These are phyloP conservation scores for Pyrrhoderma lamaoense DNA, from an alignment of 1,284 basidiomycete species.

Conservation along the genomic window DNA sequence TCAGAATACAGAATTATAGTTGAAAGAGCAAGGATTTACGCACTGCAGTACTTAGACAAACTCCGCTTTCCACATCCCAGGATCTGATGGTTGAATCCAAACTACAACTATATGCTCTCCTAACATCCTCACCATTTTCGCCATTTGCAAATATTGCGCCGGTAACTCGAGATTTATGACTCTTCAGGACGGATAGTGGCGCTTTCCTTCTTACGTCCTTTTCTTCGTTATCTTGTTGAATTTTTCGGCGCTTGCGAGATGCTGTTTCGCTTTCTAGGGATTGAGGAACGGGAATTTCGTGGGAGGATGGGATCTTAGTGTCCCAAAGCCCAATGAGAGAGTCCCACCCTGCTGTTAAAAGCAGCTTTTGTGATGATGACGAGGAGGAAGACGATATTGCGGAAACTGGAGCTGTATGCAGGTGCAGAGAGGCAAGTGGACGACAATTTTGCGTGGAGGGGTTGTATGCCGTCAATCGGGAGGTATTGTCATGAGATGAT, in stretches of 20 bases:
- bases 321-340: constrained; percentile 74
- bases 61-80: constrained; percentile 66
- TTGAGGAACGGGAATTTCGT: constrained; percentile 45
- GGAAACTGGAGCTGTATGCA: constrained; percentile 71
- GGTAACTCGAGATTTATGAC: constrained; percentile 68
- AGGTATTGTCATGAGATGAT: constrained; percentile 78
- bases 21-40: not conserved
- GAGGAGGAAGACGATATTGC: constrained; percentile 49
- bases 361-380: constrained; percentile 36
- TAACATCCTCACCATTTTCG: constrained; percentile 19
- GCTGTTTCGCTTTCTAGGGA: not conserved
- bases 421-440: constrained; percentile 55
- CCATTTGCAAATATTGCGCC: constrained; percentile 43
- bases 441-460: constrained; percentile 27
- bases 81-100: constrained; percentile 69
- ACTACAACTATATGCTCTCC: constrained; percentile 57
- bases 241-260: constrained; percentile 8
- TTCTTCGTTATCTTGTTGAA: constrained; percentile 22
- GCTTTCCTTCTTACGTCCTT: constrained; percentile 46
- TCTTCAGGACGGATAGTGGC: constrained; percentile 60
- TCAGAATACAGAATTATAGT: no score
- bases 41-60: constrained; percentile 48
- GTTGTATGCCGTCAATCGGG: constrained; percentile 52
- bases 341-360: constrained; percentile 79
- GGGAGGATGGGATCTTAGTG: constrained; percentile 48